Evolutionary conservation across 1,284 basidiomycete species (phyloP).

Genomic region (Puccinia triticina): DNA sequence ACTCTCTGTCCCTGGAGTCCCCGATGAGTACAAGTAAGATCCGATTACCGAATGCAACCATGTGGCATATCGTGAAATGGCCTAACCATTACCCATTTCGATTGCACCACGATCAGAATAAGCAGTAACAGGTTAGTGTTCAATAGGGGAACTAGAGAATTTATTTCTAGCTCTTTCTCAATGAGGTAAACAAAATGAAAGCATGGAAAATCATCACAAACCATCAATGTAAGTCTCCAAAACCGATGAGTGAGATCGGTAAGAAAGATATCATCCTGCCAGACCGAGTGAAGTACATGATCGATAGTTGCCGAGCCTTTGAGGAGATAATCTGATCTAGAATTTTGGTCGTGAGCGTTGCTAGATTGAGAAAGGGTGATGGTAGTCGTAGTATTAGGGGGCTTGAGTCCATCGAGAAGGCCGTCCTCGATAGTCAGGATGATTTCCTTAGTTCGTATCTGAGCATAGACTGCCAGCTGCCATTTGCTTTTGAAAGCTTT

Average conservation of each 20-base stretch:
- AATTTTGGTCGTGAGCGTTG: background rate
- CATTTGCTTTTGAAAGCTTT: constrained; percentile 43
- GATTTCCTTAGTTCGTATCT: constrained; percentile 43
- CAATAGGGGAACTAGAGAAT: background rate
- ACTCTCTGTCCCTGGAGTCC: background rate
- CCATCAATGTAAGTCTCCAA: constrained; percentile 50
- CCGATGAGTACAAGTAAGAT: constrained; percentile 15
- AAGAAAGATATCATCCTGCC: constrained; percentile 49
- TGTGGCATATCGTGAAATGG: constrained; percentile 39
- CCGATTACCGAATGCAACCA: constrained; percentile 34
- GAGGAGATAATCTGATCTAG: constrained; percentile 19
- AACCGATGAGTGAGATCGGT: constrained; percentile 50
- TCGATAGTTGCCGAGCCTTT: constrained; percentile 29
- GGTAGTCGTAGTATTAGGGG: background rate
- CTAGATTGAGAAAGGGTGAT: background rate
- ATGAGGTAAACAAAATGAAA: background rate
- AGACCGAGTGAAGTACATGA: constrained; percentile 24
- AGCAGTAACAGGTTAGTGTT: background rate
- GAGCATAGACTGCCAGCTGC: constrained; percentile 50
- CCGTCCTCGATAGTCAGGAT: constrained; percentile 37
- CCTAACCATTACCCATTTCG: constrained; percentile 4
- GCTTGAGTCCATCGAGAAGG: constrained; percentile 25
- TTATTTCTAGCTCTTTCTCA: background rate
- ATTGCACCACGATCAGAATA: constrained; percentile 5
- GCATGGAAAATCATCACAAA: background rate